Evolutionary conservation across 1,139 yeast genomes (phyloP), one percentile per base, ranked within the genome.

Genomic region (Kodamaea fungicola): DNA sequence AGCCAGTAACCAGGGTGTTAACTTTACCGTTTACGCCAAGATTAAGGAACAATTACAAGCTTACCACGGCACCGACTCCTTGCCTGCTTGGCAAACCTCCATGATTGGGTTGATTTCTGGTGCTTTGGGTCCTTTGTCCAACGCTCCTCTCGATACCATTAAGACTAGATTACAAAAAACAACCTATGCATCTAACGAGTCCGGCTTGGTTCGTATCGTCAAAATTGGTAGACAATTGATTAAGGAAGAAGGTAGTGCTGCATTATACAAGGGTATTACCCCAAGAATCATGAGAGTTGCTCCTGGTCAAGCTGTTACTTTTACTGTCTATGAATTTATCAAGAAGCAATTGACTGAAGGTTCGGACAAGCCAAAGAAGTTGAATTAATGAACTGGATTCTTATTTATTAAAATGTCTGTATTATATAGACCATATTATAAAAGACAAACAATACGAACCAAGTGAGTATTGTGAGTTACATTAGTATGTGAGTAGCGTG

Each of bases 211-310:
- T 33, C 78, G 96, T 65, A 89, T 92, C 52, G 67, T 75, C 35
- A 77, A 92, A 59, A 90, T 92, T 52, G 90, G 95, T 45, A 71
- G 71, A 39, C 92, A 83, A 57, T 76, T 92, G 61, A 69, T 90
- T 51, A 83, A 80, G 59, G 96, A 88, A 68, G 96, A 90, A 64
- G 98, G 96, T 28, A 77, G 86, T 52, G 72, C 67, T 41, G 96
- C 97, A 9, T 76, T 90, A 43, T 90, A 92, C 71, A 87, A 90
- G 65, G 98, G 98, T 69, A 92, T 92, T 59, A 89, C 97, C 29
- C 98, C 98, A 53, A 84, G 98, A 73, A 92, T 92, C 52, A 89
- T 92, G 95, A 84, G 98, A 69, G 98, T 92, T 40, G 98, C 98
- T 12, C 97, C 98, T 19, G 98, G 98, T 45, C 98, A 92, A 67